Conservation (phyloP, 192 early-diverging fungal genomes). For the Spizellomyces sp. region DNA sequence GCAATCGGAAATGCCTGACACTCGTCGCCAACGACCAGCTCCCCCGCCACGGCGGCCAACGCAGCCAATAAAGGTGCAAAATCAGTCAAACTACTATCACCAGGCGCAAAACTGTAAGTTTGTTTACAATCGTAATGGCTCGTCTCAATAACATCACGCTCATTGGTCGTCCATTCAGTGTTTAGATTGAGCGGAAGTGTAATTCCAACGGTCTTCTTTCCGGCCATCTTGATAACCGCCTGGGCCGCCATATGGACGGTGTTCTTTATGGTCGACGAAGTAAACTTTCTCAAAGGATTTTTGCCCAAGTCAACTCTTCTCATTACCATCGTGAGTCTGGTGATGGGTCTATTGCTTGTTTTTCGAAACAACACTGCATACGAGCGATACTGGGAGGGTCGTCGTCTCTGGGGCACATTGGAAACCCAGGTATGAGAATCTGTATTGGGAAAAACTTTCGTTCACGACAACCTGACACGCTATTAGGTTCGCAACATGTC, state of each 20-base stretch:
- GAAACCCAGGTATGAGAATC: slow-evolving; percentile 42
- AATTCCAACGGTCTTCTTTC: slow-evolving; percentile 13
- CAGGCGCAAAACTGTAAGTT: slow-evolving; percentile 12
- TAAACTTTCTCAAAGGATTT: slow-evolving; percentile 16
- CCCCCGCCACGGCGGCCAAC: background rate
- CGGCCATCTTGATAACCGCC: slow-evolving; percentile 6
- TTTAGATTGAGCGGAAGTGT: slow-evolving; percentile 11
- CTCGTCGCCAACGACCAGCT: no score
- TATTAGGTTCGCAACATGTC: slow-evolving; percentile 69
- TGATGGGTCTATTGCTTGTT: slow-evolving; percentile 41
- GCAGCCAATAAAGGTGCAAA: slow-evolving; percentile 8
- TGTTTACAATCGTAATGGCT: background rate
- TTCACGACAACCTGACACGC: background rate
- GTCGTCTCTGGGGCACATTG: slow-evolving; percentile 76
- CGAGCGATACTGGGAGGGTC: slow-evolving; percentile 74
- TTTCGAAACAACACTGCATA: slow-evolving; percentile 50
- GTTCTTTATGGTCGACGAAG: slow-evolving; percentile 9
- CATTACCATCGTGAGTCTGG: slow-evolving; percentile 36
- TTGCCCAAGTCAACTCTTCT: slow-evolving; percentile 27
- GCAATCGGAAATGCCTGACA: no score
- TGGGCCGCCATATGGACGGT: slow-evolving; percentile 22
- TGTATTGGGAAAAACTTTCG: background rate
- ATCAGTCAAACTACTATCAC: slow-evolving; percentile 30
- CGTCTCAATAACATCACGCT: background rate
- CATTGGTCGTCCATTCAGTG: background rate